These are phyloP conservation scores for Isoetes taiwanensis DNA, from an alignment of 75 land plant species.

Conservation along the genomic window DNA sequence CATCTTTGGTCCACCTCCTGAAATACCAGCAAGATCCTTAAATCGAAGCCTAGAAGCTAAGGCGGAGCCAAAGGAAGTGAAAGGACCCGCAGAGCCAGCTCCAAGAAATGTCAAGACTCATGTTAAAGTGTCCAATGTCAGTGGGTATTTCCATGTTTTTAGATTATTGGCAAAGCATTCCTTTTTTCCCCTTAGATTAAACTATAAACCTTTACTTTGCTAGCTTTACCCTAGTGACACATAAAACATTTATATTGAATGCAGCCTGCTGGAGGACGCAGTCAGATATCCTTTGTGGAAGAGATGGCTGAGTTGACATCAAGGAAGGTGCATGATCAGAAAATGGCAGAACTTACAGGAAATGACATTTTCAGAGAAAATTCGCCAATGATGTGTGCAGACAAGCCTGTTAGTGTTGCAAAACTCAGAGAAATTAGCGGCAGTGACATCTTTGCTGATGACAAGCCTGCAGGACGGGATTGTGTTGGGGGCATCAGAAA, in stretches of 20 bases:
- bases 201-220: too few species aligned
- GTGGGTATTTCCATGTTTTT: too few species aligned
- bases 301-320: constrained; percentile 13
- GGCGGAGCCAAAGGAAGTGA: constrained; percentile 25
- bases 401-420: constrained; percentile 24
- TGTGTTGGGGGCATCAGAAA: constrained; percentile 64
- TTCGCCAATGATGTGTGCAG: constrained; percentile 9
- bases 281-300: constrained; percentile 31
- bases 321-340: constrained; percentile 49
- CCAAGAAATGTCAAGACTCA: constrained; percentile 49
- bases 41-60: constrained; percentile 17
- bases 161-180: too few species aligned
- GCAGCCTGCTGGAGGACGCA: constrained; percentile 43
- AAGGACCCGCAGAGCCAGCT: constrained; percentile 28
- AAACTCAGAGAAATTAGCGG: constrained; percentile 42
- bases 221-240: too few species aligned
- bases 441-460: constrained; percentile 46
- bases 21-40: constrained; percentile 26
- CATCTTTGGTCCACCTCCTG: constrained; percentile 66
- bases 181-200: too few species aligned
- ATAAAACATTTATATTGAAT: too few species aligned
- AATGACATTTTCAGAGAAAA: constrained; percentile 31
- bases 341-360: constrained; percentile 63
- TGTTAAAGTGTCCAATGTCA: constrained; percentile 78
- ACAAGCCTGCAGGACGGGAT: constrained; percentile 33